Evolutionary conservation across 768 basidiomycete species (phyloP), one percentile per base, ranked within the genome.

Genomic region (Harrya chromipes): DNA sequence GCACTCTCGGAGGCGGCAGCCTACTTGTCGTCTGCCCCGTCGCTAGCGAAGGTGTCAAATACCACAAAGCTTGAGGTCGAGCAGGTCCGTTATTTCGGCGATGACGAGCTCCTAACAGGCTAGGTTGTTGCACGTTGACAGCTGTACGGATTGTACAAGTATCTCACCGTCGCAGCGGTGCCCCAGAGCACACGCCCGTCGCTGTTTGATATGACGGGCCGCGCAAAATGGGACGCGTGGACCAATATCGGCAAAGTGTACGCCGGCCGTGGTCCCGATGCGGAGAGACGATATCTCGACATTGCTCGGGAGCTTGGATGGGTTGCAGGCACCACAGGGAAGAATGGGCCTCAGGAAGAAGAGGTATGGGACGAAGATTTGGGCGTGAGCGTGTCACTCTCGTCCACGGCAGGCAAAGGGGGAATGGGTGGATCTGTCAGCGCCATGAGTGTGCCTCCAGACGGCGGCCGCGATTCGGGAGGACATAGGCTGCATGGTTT

Each of bases 211-310:
- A 75, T 87, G 67, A 76, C 84, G 2, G 88, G 85, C 14, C 74
- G 87, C 17, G 88, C 89, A 3, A 93, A 93, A 64, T 93, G 90
- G 90, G 88, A 92, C 63, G 87, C 89, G 3, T 93, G 90, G 90
- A 74, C 61, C 41, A 59, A 70, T 12, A 66, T 74, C 11, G 79
- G 77, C 7, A 76, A 78, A 57, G 71, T 65, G 14, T 85, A 83
- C 53, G 64, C 63, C 14, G 66, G 61, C n/a, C 54, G 59, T n/a
- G 58, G 58, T 4, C 54, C 56, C 13, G 78, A 79, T 26, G 86
- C 78, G 14, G 85, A 90, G 68, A 58, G 54, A 37, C 73, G 82
- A 62, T 93, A 93, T 64, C 65, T 89, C 49, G 79, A 79, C 19
- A 75, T 90, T 44, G 90, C 89, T 17, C 72, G 64, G 40, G 77